Conservation (phyloP, 2,329 filamentous ascomycete genomes). For the Xylariaceae sp. region DNA sequence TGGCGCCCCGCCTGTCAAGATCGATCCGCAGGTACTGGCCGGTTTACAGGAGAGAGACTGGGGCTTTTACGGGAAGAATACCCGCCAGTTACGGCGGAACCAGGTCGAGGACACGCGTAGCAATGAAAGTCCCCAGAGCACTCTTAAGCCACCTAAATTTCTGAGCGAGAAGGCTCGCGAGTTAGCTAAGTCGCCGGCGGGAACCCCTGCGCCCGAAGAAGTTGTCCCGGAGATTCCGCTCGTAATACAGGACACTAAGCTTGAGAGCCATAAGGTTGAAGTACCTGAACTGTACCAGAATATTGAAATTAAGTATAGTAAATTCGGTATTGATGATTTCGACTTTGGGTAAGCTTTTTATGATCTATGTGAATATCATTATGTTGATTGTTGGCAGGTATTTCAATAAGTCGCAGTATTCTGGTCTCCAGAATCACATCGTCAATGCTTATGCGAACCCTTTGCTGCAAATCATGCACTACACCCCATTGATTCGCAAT, state of each 20-base stretch:
- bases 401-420: constrained; percentile 92
- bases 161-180: constrained; percentile 90
- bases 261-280: constrained; percentile 79
- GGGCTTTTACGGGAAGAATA: constrained; percentile 79
- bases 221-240: constrained; percentile 64
- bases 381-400: constrained; percentile 59
- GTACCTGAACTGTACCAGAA: constrained; percentile 89
- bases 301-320: constrained; percentile 98
- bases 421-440: constrained; percentile 94
- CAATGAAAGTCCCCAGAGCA: constrained; percentile 63
- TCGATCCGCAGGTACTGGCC: constrained; percentile 73
- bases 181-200: constrained; percentile 53
- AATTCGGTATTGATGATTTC: constrained; percentile 98
- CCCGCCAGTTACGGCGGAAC: constrained; percentile 75
- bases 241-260: constrained; percentile 69
- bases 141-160: constrained; percentile 83
- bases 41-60: constrained; percentile 75
- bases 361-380: background rate
- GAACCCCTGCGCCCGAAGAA: constrained; percentile 50
- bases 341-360: constrained; percentile 78
- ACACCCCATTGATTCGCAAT: constrained; percentile 87
- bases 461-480: constrained; percentile 87
- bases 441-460: constrained; percentile 96
- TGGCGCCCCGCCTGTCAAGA: constrained; percentile 77
- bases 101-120: constrained; percentile 80